Conservation (phyloP, 177 flowering plant species). For the Telopea speciosissima region DNA sequence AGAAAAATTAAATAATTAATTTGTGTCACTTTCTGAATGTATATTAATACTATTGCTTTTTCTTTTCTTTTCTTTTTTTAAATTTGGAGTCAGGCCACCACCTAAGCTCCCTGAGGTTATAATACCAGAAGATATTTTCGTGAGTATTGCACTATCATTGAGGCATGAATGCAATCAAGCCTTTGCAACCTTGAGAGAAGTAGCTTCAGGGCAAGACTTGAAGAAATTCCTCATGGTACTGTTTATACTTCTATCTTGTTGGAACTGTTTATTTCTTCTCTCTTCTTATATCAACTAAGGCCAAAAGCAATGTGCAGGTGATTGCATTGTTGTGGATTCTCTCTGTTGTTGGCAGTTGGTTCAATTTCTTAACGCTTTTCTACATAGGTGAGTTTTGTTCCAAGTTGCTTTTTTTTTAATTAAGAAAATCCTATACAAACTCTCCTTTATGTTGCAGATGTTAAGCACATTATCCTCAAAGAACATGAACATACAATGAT, state of each 20-base stretch:
- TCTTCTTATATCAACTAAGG: not conserved
- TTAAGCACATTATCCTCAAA: no score
- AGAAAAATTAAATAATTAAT: no score
- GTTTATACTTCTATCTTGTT: not conserved
- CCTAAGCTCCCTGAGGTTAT: conserved; percentile 55
- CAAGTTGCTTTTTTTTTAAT: no score
- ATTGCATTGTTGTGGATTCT: conserved; percentile 63
- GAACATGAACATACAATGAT: no score
- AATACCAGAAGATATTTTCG: conserved; percentile 54
- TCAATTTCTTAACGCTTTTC: conserved; percentile 75
- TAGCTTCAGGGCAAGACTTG: conserved; percentile 64
- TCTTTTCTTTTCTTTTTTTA: no score
- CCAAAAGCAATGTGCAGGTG: conserved; percentile 34
- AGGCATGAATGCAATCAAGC: conserved; percentile 43
- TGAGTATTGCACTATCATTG: conserved; percentile 40
- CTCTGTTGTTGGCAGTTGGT: conserved; percentile 69
- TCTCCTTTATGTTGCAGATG: no score
- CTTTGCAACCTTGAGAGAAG: conserved; percentile 35
- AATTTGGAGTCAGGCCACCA: conserved; percentile 34
- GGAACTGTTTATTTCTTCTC: not conserved
- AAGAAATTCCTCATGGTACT: conserved; percentile 65
- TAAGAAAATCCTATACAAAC: no score
- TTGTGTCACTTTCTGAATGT: not conserved
- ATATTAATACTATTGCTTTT: not conserved
- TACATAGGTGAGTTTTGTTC: conserved; percentile 47